Conservation (phyloP, 371 early-diverging fungal genomes). For the Apophysomyces ossiformis region DNA sequence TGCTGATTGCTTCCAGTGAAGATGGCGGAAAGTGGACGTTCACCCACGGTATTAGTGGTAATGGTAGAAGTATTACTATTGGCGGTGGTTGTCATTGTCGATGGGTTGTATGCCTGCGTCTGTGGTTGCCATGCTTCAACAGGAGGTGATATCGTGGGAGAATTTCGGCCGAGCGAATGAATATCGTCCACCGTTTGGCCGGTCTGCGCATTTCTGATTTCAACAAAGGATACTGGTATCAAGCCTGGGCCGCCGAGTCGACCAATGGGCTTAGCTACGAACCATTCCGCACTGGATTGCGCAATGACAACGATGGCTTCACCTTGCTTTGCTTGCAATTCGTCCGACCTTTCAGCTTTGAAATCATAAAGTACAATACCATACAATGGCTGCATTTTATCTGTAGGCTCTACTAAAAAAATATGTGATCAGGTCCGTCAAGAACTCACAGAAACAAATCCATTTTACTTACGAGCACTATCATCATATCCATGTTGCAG, state of each 20-base stretch:
- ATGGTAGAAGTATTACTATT: conserved; percentile 14
- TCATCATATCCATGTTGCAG: conserved; percentile 13
- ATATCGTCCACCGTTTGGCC: conserved; percentile 64
- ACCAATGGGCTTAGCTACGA: conserved; percentile 76
- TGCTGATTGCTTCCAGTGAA: conserved; percentile 21
- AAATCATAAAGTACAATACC: conserved; percentile 82
- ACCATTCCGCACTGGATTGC: conserved; percentile 82
- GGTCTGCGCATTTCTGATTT: conserved; percentile 71
- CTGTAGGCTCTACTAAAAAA: conserved; percentile 7
- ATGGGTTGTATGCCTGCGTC: conserved; percentile 56
- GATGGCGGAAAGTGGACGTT: conserved; percentile 23
- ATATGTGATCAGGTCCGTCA: conserved; percentile 27
- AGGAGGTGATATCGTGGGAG: conserved; percentile 21
- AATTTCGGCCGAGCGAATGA: conserved; percentile 47
- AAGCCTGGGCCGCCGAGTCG: conserved; percentile 75
- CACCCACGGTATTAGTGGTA: conserved; percentile 1
- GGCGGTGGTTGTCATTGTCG: too few relatives aligned
- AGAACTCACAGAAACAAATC: neutral
- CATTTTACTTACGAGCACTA: neutral
- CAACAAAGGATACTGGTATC: conserved; percentile 80
- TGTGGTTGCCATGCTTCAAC: conserved; percentile 81
- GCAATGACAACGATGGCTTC: conserved; percentile 82
- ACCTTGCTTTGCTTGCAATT: conserved; percentile 73
- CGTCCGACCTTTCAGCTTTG: conserved; percentile 76
- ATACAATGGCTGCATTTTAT: conserved; percentile 57